Evolutionary conservation across 1,284 basidiomycete species (phyloP).

Genomic region (Melampsora larici-populina): DNA sequence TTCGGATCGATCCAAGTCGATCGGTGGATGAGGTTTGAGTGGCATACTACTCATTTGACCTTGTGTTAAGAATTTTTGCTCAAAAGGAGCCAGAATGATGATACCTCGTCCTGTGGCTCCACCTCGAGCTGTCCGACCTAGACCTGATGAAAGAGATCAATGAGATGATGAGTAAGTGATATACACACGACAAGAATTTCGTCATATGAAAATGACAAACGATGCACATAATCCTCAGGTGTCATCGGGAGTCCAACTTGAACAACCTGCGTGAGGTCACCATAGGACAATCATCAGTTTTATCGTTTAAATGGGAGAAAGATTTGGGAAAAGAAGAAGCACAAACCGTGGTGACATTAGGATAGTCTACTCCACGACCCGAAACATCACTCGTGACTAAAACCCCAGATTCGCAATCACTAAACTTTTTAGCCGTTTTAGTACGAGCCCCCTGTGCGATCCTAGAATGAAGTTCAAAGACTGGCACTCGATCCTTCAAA

Average conservation of each 20-base stretch:
- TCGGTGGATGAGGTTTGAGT: conserved; percentile 45
- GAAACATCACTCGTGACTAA: conserved; percentile 86
- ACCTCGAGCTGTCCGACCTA: conserved; percentile 60
- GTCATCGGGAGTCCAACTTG: conserved; percentile 60
- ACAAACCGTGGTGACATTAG: conserved; percentile 56
- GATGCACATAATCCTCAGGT: conserved; percentile 55
- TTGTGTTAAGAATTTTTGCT: conserved; percentile 60
- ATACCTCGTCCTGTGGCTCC: conserved; percentile 61
- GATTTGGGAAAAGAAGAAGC: background rate
- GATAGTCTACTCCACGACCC: conserved; percentile 85
- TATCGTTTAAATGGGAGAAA: background rate
- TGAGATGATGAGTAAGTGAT: background rate
- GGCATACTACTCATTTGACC: conserved; percentile 58
- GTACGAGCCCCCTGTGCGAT: conserved; percentile 58
- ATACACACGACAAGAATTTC: background rate
- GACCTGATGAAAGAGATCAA: conserved; percentile 53
- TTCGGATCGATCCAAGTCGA: conserved; percentile 14
- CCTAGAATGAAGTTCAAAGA: conserved; percentile 57
- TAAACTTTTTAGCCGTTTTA: conserved; percentile 61
- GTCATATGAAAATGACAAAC: background rate
- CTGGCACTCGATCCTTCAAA: conserved; percentile 38
- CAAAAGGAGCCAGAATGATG: conserved; percentile 62
- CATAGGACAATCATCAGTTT: conserved; percentile 45
- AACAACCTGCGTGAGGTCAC: conserved; percentile 59
- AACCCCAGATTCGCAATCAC: conserved; percentile 60